Percentiles rank a stretch among this genome's conserved stretches.
phyloP scores from a whole-genome alignment of 495 filamentous ascomycete genomes.

The Physcia stellaris region DNA sequence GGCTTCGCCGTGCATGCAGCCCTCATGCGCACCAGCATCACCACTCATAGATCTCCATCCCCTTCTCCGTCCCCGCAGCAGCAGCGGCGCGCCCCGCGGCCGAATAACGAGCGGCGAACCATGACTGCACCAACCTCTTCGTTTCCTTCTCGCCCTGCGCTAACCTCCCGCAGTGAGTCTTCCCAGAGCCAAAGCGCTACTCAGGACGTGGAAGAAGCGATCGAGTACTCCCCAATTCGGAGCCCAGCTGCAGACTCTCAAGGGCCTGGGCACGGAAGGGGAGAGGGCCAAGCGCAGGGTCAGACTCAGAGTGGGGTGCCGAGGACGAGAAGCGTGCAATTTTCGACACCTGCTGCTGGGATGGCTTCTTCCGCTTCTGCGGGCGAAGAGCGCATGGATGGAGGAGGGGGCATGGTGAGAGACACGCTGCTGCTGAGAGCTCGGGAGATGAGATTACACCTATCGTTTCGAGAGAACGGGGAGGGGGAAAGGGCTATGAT shows the following conservation, averaged over 20 bases:
- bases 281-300: no score
- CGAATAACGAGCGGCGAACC: not conserved
- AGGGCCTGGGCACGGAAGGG: no score
- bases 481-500: constrained; percentile 6
- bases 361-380: constrained; percentile 1
- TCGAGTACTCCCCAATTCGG: no score
- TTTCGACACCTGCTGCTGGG: not conserved
- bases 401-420: not conserved
- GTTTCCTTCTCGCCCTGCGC: no score
- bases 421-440: constrained; percentile 2
- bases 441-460: constrained; percentile 21
- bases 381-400: not conserved
- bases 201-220: no score
- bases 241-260: no score
- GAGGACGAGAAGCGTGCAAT: constrained; percentile 3
- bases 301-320: no score
- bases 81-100: not conserved
- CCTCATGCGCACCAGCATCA: no score
- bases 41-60: not conserved
- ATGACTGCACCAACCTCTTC: not conserved
- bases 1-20: no score
- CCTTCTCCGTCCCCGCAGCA: not conserved
- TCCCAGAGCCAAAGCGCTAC: no score
- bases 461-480: constrained; percentile 14
- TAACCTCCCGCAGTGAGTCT: no score